phyloP scores from a whole-genome alignment of 192 early-diverging fungal species.

The Spinellus fusiger region DNA sequence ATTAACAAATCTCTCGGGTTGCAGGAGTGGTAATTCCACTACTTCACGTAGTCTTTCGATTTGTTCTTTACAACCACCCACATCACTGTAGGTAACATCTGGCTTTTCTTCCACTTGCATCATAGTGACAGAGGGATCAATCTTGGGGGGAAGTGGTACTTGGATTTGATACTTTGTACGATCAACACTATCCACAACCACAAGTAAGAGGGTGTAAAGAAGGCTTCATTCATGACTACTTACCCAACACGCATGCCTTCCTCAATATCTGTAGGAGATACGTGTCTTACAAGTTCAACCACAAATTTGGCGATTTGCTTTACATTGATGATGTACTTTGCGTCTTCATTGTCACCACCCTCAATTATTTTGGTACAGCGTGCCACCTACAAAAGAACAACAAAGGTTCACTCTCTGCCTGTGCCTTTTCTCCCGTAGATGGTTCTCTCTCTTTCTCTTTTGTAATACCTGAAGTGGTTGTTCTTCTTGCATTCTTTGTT shows the following conservation, averaged over 20 bases:
- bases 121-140: conserved; percentile 98
- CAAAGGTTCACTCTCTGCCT: too few relatives aligned
- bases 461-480: conserved; percentile 76
- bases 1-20: conserved; percentile 95
- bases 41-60: conserved; percentile 99
- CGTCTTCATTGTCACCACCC: conserved; percentile 79
- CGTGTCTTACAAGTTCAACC: conserved; percentile 91
- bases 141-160: conserved; percentile 97
- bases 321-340: conserved; percentile 98
- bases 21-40: conserved; percentile 92
- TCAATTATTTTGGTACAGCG: conserved; percentile 99
- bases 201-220: not conserved
- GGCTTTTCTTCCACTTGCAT: conserved; percentile 99
- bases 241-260: conserved; percentile 98
- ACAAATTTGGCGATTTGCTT: conserved; percentile 99
- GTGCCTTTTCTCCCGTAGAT: not conserved
- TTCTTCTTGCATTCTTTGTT: conserved; percentile 95
- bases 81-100: conserved; percentile 98
- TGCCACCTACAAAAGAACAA: conserved; percentile 65
- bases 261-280: conserved; percentile 98
- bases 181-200: conserved; percentile 69
- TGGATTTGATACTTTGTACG: conserved; percentile 99
- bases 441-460: not conserved
- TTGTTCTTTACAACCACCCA: conserved; percentile 99
- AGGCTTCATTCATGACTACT: conserved; percentile 1